Conservation (phyloP, 306 rosid species). For the Sphenostylis stenocarpa region DNA sequence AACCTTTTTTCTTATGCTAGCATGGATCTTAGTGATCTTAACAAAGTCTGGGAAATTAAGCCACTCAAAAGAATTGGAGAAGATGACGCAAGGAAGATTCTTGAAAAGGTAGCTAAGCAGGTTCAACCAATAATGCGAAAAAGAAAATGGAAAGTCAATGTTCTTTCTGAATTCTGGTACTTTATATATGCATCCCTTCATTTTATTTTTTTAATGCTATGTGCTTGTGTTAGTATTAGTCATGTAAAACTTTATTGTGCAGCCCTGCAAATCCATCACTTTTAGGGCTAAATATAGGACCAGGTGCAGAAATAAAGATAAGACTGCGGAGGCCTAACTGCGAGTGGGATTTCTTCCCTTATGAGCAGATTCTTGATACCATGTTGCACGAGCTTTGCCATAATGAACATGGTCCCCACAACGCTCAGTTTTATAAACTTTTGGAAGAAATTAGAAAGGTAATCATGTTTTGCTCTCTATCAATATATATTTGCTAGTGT, state of each 20-base stretch:
- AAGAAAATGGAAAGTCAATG: conserved; percentile 54
- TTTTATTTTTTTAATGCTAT: neutral
- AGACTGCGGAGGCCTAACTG: conserved; percentile 51
- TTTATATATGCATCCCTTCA: neutral
- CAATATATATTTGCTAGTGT: neutral
- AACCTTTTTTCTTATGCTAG: neutral
- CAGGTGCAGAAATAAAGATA: conserved; percentile 58
- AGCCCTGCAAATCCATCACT: conserved; percentile 64
- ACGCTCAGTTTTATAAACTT: conserved; percentile 58
- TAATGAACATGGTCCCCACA: conserved; percentile 56
- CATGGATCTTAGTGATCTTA: conserved; percentile 63
- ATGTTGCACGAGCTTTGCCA: conserved; percentile 73
- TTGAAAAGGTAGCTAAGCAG: conserved; percentile 52
- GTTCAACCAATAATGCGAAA: conserved; percentile 64
- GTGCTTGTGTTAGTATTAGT: no score
- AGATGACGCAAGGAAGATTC: conserved; percentile 52
- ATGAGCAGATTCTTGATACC: conserved; percentile 63
- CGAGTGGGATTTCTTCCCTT: conserved; percentile 61
- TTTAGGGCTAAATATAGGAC: conserved; percentile 56
- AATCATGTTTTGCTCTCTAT: neutral
- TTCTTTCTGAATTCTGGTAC: conserved; percentile 65
- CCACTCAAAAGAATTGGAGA: conserved; percentile 53
- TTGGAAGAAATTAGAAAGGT: conserved; percentile 65
- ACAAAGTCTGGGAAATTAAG: conserved; percentile 68
- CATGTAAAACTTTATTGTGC: conserved; percentile 31